Evolutionary conservation across 2,329 filamentous ascomycete genomes (phyloP).

Genomic region (Parascedosporium putredinis): DNA sequence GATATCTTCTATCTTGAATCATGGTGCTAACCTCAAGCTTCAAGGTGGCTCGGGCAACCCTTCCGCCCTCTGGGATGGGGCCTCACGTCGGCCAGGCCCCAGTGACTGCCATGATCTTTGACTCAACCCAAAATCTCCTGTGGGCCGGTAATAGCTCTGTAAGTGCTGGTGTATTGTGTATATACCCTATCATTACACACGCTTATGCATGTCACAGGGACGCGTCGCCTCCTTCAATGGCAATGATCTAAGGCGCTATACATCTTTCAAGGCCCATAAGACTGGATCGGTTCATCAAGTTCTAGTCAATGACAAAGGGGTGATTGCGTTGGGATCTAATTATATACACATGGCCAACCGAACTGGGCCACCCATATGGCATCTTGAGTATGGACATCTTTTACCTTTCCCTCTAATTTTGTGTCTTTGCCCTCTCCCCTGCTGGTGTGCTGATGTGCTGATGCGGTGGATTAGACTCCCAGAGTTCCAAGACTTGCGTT

Average conservation of each 20-base stretch:
- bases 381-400: conserved; percentile 53
- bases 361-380: conserved; percentile 78
- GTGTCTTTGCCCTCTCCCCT: too few species aligned
- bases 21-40: conserved; percentile 7
- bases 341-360: conserved; percentile 84
- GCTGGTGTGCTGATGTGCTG: conserved; percentile 8
- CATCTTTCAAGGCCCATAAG: conserved; percentile 74
- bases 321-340: conserved; percentile 72
- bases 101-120: conserved; percentile 76
- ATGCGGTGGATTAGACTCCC: conserved; percentile 5
- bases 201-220: conserved; percentile 43
- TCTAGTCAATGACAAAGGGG: conserved; percentile 80
- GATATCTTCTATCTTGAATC: neutral
- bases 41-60: conserved; percentile 14
- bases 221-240: conserved; percentile 83
- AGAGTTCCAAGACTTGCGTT: conserved; percentile 77
- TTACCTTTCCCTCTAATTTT: too few species aligned
- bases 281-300: conserved; percentile 81
- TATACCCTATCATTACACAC: neutral
- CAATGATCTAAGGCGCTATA: conserved; percentile 76
- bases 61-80: conserved; percentile 51
- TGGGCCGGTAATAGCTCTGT: conserved; percentile 92
- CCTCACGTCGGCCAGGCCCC: conserved; percentile 51
- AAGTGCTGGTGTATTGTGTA: conserved; percentile 22
- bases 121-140: conserved; percentile 77